A percentile compares a stretch with the other conserved stretches of the same genome.
phyloP scores from a whole-genome alignment of 371 early-diverging fungal genomes.

The Mortierella sp. region DNA sequence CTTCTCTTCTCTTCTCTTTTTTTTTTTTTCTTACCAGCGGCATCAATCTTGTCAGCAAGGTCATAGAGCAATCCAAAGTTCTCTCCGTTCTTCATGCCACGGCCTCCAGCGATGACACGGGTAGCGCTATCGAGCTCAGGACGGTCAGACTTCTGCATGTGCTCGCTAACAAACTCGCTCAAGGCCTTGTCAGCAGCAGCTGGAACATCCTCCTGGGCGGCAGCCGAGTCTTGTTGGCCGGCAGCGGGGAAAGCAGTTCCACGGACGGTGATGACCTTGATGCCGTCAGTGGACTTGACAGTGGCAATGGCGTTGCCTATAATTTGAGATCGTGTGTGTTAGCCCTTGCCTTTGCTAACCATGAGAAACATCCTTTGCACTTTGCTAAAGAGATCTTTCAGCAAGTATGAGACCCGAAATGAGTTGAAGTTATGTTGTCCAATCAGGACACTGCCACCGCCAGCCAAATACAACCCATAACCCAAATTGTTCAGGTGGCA shows the following conservation, averaged over 20 bases:
- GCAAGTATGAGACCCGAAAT: too few relatives aligned
- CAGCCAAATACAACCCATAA: too few relatives aligned
- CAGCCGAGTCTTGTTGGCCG: slow-evolving; percentile 66
- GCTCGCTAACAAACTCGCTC: slow-evolving; percentile 91
- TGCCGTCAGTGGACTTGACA: slow-evolving; percentile 88
- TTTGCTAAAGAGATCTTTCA: too few relatives aligned
- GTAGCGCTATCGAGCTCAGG: slow-evolving; percentile 93
- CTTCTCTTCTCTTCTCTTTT: background rate
- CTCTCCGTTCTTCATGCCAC: slow-evolving; percentile 96
- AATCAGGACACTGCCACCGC: too few relatives aligned
- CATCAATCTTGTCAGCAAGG: slow-evolving; percentile 95
- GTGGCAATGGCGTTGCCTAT: slow-evolving; percentile 96
- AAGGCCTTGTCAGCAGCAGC: slow-evolving; percentile 64
- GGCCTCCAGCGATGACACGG: slow-evolving; percentile 95
- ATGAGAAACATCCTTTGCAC: too few relatives aligned
- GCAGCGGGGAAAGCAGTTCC: slow-evolving; percentile 90
- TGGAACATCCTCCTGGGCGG: slow-evolving; percentile 75
- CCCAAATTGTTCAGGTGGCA: too few relatives aligned
- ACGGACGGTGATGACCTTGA: slow-evolving; percentile 94
- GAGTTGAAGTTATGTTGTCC: too few relatives aligned
- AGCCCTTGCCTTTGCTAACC: background rate
- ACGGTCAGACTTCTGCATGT: slow-evolving; percentile 94
- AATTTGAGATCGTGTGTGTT: background rate
- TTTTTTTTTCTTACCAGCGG: slow-evolving; percentile 78
- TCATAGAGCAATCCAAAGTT: slow-evolving; percentile 95